phyloP scores from a whole-genome alignment of 192 early-diverging fungal species.

The Spizellomyces punctatus region DNA sequence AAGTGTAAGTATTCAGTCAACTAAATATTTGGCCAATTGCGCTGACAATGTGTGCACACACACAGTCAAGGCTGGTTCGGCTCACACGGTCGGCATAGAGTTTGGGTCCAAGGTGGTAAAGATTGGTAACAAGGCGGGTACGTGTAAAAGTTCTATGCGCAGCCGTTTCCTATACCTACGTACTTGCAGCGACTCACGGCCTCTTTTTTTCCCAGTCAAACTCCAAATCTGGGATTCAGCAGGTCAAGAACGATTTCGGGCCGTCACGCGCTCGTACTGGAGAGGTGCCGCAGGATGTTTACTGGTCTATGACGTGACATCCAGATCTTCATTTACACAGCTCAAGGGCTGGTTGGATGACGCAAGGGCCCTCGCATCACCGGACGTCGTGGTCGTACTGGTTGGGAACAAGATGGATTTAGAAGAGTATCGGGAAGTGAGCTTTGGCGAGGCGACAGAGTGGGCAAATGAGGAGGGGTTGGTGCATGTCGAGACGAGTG shows the following conservation, averaged over 20 bases:
- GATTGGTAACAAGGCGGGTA: slow-evolving; percentile 11
- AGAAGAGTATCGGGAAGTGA: slow-evolving; percentile 65
- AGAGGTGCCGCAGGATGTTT: slow-evolving; percentile 40
- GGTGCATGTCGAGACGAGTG: slow-evolving; percentile 89
- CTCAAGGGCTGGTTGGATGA: slow-evolving; percentile 82
- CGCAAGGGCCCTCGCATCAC: slow-evolving; percentile 85
- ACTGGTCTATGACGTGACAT: slow-evolving; percentile 34
- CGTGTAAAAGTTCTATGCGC: not conserved
- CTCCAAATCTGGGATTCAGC: slow-evolving; percentile 92
- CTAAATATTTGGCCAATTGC: not conserved
- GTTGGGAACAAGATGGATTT: slow-evolving; percentile 94
- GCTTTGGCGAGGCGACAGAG: slow-evolving; percentile 4
- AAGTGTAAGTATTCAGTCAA: not conserved
- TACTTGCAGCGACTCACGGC: too few relatives aligned
- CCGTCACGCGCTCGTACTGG: slow-evolving; percentile 51
- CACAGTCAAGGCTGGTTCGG: not conserved
- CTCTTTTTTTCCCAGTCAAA: slow-evolving; percentile 28
- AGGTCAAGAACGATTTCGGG: slow-evolving; percentile 45
- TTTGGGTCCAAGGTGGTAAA: slow-evolving; percentile 40
- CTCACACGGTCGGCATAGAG: slow-evolving; percentile 38
- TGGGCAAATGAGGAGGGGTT: slow-evolving; percentile 64
- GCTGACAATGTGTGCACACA: not conserved
- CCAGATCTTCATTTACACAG: slow-evolving; percentile 75
- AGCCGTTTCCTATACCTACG: too few relatives aligned
- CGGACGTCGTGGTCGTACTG: slow-evolving; percentile 85